Base-by-base conservation (phyloP, 2,329 filamentous ascomycete genomes). In the Ceratocystis smalleyi region DNA sequence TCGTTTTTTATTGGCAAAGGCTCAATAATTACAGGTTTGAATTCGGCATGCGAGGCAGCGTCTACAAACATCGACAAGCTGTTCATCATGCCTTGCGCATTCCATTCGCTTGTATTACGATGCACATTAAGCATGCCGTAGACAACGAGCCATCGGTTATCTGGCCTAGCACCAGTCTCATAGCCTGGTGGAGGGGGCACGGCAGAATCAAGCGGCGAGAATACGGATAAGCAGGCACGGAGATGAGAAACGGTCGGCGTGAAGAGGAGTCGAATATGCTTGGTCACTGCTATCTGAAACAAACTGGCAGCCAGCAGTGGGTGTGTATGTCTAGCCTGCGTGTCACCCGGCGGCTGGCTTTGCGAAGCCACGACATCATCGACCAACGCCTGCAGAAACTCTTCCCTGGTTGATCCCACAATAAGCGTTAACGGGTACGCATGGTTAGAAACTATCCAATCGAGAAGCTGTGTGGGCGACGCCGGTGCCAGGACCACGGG, bases 231-330 rank as follows among this genome's bases (percentile, higher is more conserved):
- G 70, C 86, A 89, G 43, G 89, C 89, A 63, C 89, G 85, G 5
- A 96, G 81, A 72, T 88, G 85, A 24, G 87, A 84, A 63, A 94
- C 80, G 1, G 87, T 89, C 0, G 89, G 84, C 64, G 84, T 81
- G 74, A 95, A 96, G 43, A 83, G 76, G 7, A 91, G 73, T 64
- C 82, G 83, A 67, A 95, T 80, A 69, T 85, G 83, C 35, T 83
- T 81, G 6, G 89, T 86, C 2, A 81, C 79, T 59, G 85, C 82
- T 32, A 91, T 77, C 67, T 89, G 81, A 64, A 84, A 80, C 15
- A 96, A 81, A 0, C 87, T 84, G 32, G 85, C 81, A 17, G 78
- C 76, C 5, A 89, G 74, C 6, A 90, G 75, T 6, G 63, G 32
- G 57, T 59, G 64, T 17, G 43, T 43, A 43, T 72, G 69, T 69